These are phyloP conservation scores for Westerdykella aurantiaca DNA, from an alignment of 2,329 filamentous ascomycete genomes.

Conservation along the genomic window DNA sequence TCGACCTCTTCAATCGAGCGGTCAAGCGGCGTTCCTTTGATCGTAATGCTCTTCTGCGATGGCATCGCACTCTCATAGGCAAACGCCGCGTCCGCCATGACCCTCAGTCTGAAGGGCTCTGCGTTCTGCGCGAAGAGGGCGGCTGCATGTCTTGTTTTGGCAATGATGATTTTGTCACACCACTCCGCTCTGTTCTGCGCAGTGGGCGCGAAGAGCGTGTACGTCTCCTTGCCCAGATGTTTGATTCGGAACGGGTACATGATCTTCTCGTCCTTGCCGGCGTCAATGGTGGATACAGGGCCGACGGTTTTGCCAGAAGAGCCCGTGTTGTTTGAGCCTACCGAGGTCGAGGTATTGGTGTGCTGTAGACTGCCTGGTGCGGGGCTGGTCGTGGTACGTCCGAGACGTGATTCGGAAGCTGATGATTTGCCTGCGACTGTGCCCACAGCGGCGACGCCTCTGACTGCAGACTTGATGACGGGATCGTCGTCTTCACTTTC, in stretches of 20 bases:
- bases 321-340: conserved; percentile 42
- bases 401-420: conserved; percentile 47
- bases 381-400: conserved; percentile 37
- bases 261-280: conserved; percentile 64
- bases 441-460: conserved; percentile 59
- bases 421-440: conserved; percentile 36
- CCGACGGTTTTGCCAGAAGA: conserved; percentile 49
- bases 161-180: conserved; percentile 90
- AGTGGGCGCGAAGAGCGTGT: conserved; percentile 79
- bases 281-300: conserved; percentile 46
- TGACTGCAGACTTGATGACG: conserved; percentile 71
- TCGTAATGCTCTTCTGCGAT: conserved; percentile 60
- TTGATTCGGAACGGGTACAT: conserved; percentile 94
- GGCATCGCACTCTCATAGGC: conserved; percentile 62
- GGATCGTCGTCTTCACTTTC: conserved; percentile 91
- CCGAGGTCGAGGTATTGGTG: conserved; percentile 60
- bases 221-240: conserved; percentile 88
- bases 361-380: conserved; percentile 56
- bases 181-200: conserved; percentile 74
- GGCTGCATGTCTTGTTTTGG: conserved; percentile 88
- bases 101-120: conserved; percentile 85
- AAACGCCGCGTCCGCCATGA: conserved; percentile 90
- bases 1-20: conserved; percentile 87
- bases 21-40: conserved; percentile 86
- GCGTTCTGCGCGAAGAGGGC: conserved; percentile 87